Conservation (phyloP, 1,139 yeast genomes). For the Magnusiomyces suaveolens region DNA sequence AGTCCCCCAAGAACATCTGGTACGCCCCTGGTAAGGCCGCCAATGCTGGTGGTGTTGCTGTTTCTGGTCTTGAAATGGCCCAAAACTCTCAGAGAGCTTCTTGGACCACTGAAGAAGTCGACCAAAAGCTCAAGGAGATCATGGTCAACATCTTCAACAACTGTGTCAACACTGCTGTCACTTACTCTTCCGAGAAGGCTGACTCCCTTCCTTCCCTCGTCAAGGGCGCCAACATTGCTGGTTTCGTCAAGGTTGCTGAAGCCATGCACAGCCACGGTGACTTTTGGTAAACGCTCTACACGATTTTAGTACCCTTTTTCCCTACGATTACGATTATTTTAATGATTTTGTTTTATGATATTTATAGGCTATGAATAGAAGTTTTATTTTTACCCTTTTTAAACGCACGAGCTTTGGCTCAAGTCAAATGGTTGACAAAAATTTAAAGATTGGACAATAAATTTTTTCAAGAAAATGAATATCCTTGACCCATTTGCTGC, state of each 20-base stretch:
- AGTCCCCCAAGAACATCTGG: conserved; percentile 61
- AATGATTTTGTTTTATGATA: not conserved
- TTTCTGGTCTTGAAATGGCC: conserved; percentile 98
- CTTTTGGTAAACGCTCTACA: conserved; percentile 41
- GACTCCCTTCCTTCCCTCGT: conserved; percentile 80
- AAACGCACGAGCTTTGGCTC: too few species aligned
- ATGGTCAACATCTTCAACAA: conserved; percentile 90
- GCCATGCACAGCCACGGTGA: conserved; percentile 99
- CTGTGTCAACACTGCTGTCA: conserved; percentile 79
- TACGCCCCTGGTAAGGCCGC: conserved; percentile 99
- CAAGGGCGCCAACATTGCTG: conserved; percentile 98
- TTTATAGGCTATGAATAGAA: not conserved
- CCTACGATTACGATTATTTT: not conserved
- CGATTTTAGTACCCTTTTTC: too few species aligned
- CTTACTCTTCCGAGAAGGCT: conserved; percentile 63
- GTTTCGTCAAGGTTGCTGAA: conserved; percentile 95
- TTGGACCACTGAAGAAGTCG: conserved; percentile 88
- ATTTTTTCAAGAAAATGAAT: not conserved
- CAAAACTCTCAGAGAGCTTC: conserved; percentile 91
- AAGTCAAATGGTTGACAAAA: too few species aligned
- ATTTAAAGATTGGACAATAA: too few species aligned
- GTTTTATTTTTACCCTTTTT: not conserved
- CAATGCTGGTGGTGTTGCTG: conserved; percentile 99
- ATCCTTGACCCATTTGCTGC: too few species aligned
- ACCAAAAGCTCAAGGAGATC: conserved; percentile 73